A percentile compares a stretch with the other conserved stretches of the same genome.
Evolutionary conservation across 345 rosid genomes (phyloP).

Genomic region (Lepidium aucheri): DNA sequence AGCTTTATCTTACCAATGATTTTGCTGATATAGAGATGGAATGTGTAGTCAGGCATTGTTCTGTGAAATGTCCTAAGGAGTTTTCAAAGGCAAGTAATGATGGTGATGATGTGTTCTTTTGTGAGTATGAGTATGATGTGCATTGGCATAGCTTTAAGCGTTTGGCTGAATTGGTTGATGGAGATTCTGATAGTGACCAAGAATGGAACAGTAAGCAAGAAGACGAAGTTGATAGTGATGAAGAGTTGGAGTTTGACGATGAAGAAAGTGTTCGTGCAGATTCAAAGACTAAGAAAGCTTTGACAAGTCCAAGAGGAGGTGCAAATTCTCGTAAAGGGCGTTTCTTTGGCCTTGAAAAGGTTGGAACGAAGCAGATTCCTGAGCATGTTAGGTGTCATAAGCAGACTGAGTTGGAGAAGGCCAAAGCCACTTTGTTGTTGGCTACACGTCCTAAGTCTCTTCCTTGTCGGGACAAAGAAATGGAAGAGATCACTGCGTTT

Average conservation of each 20-base stretch:
- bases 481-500: constrained; percentile 78
- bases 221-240: constrained; percentile 50
- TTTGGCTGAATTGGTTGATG: constrained; percentile 46
- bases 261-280: constrained; percentile 33
- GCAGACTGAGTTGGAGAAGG: constrained; percentile 80
- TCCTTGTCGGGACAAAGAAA: constrained; percentile 90
- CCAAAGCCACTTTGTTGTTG: constrained; percentile 72
- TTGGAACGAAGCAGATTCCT: constrained; percentile 79
- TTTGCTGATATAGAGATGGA: constrained; percentile 87
- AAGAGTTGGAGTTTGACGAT: constrained; percentile 44
- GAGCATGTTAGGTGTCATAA: constrained; percentile 83
- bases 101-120: constrained; percentile 84
- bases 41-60: constrained; percentile 70
- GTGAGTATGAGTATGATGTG: constrained; percentile 90
- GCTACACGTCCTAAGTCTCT: constrained; percentile 76
- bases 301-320: constrained; percentile 43
- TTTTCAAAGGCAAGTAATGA: constrained; percentile 56
- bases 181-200: constrained; percentile 57
- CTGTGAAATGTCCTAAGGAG: constrained; percentile 63
- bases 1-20: constrained; percentile 74
- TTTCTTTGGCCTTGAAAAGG: constrained; percentile 77
- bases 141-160: constrained; percentile 90
- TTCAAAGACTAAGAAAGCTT: constrained; percentile 30
- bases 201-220: constrained; percentile 56
- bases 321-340: constrained; percentile 70